These are phyloP conservation scores for Geranium incanum DNA, from an alignment of 441 rosid genomes.

Conservation along the genomic window DNA sequence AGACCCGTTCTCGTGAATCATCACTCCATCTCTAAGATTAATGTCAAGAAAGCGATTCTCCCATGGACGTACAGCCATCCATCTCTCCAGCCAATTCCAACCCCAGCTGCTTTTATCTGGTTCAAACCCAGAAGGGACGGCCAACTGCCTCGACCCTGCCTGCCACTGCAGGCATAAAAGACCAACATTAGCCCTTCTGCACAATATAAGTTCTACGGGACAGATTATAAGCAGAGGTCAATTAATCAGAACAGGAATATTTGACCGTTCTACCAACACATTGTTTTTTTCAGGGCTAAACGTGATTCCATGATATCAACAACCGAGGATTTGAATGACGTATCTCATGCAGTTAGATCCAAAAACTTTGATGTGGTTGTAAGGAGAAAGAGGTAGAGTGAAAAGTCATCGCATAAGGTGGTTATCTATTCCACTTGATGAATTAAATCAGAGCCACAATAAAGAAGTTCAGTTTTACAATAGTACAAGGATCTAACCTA, in stretches of 20 bases:
- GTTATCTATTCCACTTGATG: too few species aligned
- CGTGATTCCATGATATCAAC: too few species aligned
- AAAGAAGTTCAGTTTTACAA: too few species aligned
- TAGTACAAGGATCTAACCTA: too few species aligned
- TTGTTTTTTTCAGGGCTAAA: too few species aligned
- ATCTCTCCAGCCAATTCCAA: conserved; percentile 99
- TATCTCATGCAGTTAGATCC: too few species aligned
- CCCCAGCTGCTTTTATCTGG: conserved; percentile 99
- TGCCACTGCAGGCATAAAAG: conserved; percentile 68
- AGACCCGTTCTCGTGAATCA: conserved; percentile 44
- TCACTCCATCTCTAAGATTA: conserved; percentile 73
- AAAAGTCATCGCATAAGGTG: too few species aligned
- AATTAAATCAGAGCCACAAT: too few species aligned
- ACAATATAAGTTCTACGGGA: background rate
- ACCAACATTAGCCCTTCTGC: background rate
- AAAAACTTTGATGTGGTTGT: too few species aligned
- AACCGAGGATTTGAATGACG: too few species aligned
- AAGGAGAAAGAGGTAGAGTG: too few species aligned
- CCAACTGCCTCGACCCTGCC: conserved; percentile 78
- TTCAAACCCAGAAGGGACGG: conserved; percentile 57
- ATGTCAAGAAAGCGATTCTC: conserved; percentile 93
- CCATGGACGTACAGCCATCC: conserved; percentile 99
- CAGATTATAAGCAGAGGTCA: background rate
- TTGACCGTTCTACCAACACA: too few species aligned
- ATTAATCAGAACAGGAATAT: background rate